Evolutionary conservation across 2,329 filamentous ascomycete genomes (phyloP).

Genomic region (Pseudogymnoascus sp.): DNA sequence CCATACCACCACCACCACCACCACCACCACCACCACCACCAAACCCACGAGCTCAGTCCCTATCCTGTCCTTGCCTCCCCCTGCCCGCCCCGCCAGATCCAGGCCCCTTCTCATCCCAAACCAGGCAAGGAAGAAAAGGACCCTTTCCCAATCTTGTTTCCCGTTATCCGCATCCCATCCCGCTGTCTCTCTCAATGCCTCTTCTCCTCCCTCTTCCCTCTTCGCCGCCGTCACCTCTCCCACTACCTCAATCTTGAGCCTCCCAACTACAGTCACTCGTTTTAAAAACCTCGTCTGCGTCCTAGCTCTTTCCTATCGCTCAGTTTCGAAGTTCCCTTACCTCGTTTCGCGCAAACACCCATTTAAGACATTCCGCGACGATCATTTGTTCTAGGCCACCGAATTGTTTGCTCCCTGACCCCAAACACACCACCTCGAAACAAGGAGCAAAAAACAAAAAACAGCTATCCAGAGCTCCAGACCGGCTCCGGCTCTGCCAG

Average conservation of each 20-base stretch:
- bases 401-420: neutral
- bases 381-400: neutral
- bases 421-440: neutral
- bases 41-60: neutral
- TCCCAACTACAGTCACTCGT: neutral
- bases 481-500: neutral
- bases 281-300: neutral
- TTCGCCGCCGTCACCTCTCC: neutral
- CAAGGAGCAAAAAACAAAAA: neutral
- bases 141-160: neutral
- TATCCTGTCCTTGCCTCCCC: neutral
- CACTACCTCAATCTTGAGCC: neutral
- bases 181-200: neutral
- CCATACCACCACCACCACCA: neutral
- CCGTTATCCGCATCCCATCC: neutral
- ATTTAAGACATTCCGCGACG: neutral
- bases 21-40: neutral
- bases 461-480: neutral
- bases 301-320: neutral
- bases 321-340: neutral
- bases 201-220: neutral
- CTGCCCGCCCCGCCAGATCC: neutral
- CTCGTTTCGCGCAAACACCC: neutral
- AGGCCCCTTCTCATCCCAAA: neutral
- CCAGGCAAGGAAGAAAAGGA: neutral